Conservation (phyloP, 768 basidiomycete genomes). For the Suillus clintonianus region DNA sequence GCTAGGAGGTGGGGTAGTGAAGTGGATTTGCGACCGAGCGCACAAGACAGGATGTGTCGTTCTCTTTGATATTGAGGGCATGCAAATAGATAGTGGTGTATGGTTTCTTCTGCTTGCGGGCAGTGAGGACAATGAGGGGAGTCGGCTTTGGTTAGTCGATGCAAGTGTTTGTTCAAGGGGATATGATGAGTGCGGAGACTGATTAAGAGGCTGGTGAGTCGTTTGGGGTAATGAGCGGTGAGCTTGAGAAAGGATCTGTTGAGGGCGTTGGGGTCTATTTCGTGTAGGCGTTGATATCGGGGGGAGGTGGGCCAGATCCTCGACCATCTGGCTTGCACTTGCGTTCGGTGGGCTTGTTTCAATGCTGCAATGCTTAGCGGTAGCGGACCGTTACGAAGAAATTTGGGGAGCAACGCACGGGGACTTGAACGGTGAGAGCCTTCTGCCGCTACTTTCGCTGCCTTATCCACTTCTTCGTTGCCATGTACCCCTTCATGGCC, state of each 20-base stretch:
- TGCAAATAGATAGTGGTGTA: conserved; percentile 29
- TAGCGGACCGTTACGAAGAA: background rate
- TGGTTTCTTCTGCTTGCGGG: conserved; percentile 22
- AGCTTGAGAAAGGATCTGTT: background rate
- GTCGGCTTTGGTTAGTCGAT: conserved; percentile 22
- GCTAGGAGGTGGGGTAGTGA: too few species aligned
- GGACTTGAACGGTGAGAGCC: background rate
- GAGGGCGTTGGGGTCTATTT: background rate
- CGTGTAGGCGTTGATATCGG: background rate
- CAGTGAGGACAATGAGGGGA: conserved; percentile 30
- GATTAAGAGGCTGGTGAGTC: conserved; percentile 23
- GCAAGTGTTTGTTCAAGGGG: conserved; percentile 31
- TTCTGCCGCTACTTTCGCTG: background rate
- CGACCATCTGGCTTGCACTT: background rate
- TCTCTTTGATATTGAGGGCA: too few species aligned
- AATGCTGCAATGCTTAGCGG: background rate
- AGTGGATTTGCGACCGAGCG: too few species aligned
- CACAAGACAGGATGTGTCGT: too few species aligned
- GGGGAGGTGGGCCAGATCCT: conserved; percentile 5
- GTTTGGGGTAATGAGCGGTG: conserved; percentile 6
- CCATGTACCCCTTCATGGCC: background rate
- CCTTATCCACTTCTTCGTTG: background rate
- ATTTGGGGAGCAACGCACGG: background rate
- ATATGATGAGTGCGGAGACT: conserved; percentile 36
- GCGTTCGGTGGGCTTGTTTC: background rate